A percentile compares a stretch with the other conserved stretches of the same genome.
Evolutionary conservation across 371 early-diverging fungal species (phyloP).

Genomic region (Mortierella polycephala): DNA sequence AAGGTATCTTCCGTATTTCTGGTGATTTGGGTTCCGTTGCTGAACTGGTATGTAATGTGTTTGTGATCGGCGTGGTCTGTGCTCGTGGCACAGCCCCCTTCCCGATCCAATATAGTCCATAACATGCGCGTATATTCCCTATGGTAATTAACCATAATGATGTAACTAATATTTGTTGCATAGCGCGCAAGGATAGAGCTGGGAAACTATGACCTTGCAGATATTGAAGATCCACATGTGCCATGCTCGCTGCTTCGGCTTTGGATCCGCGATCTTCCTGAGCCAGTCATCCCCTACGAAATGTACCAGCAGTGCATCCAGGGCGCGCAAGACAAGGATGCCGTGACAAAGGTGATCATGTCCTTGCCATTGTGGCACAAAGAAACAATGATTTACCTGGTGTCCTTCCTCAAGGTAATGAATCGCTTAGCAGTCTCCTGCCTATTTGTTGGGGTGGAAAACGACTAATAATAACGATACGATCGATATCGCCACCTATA

Average conservation of each 20-base stretch:
- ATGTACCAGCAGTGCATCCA: slow-evolving; percentile 79
- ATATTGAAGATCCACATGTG: slow-evolving; percentile 89
- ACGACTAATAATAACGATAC: too few species aligned
- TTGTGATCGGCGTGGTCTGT: slow-evolving; percentile 7
- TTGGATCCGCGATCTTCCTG: slow-evolving; percentile 93
- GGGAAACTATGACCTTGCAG: slow-evolving; percentile 76
- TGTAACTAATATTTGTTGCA: too few species aligned
- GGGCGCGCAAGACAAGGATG: slow-evolving; percentile 63
- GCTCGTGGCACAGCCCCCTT: slow-evolving; percentile 13
- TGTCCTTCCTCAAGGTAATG: slow-evolving; percentile 81
- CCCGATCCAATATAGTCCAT: neutral
- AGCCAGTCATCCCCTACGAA: slow-evolving; percentile 90
- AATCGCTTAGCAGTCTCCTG: too few species aligned
- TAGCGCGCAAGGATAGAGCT: slow-evolving; percentile 85
- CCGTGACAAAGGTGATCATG: slow-evolving; percentile 70
- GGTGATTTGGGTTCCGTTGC: slow-evolving; percentile 93
- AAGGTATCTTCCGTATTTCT: slow-evolving; percentile 98
- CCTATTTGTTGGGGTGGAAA: too few species aligned
- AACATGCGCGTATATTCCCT: neutral
- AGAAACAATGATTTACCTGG: slow-evolving; percentile 81
- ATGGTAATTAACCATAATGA: neutral
- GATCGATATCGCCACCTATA: slow-evolving; percentile 15
- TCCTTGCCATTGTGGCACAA: slow-evolving; percentile 79
- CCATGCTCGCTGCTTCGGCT: slow-evolving; percentile 92
- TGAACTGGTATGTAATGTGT: slow-evolving; percentile 65